These are phyloP conservation scores for Fusarium veterinarium DNA, from an alignment of 2,329 filamentous ascomycete species.

Conservation along the genomic window DNA sequence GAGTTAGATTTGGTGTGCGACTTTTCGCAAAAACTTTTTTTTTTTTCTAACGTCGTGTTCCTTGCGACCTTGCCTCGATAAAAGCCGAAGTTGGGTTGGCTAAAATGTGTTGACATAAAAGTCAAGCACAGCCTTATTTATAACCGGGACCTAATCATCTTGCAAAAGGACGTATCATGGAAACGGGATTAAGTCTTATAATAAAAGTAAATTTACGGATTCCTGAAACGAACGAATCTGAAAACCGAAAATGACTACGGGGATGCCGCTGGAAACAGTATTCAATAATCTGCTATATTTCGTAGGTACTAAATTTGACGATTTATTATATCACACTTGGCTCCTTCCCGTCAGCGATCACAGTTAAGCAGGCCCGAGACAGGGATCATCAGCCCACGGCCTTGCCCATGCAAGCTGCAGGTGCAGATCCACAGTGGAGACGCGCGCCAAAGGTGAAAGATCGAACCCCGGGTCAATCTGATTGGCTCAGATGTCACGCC, in stretches of 20 bases:
- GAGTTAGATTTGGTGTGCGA: conserved; percentile 13
- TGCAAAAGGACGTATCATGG: not conserved
- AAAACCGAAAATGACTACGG: not conserved
- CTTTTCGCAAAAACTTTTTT: conserved; percentile 20
- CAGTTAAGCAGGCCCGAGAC: conserved; percentile 3
- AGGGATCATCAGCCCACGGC: conserved; percentile 34
- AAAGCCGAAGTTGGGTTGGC: conserved; percentile 26
- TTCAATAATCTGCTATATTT: not conserved
- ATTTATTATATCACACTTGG: not conserved
- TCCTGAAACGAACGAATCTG: not conserved
- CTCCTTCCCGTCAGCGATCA: conserved; percentile 34
- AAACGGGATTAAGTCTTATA: not conserved
- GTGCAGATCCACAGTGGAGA: conserved; percentile 37
- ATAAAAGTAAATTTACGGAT: not conserved
- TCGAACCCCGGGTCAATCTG: not conserved
- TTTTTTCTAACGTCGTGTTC: conserved; percentile 18
- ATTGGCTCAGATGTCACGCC: not conserved
- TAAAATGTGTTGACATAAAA: not conserved
- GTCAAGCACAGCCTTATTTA: not conserved
- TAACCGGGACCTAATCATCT: not conserved
- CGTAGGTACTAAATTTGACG: not conserved
- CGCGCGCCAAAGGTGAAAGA: conserved; percentile 36
- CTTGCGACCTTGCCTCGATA: conserved; percentile 11
- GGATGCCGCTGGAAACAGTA: not conserved
- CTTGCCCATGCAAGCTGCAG: conserved; percentile 32